These are phyloP conservation scores for Monascus purpureus DNA, from an alignment of 495 filamentous ascomycete species.

Conservation along the genomic window DNA sequence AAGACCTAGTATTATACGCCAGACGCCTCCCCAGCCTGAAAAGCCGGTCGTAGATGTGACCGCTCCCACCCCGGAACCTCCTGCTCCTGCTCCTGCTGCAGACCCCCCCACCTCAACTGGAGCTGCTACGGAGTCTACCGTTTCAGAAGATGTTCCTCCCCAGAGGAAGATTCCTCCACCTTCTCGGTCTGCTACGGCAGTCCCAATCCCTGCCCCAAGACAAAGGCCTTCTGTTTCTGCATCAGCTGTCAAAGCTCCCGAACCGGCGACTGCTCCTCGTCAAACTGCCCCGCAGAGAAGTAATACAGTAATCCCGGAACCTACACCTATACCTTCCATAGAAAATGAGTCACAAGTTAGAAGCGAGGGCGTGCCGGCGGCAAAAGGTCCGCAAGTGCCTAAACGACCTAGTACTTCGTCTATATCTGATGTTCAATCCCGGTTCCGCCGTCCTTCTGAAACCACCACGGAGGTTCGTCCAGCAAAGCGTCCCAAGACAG, in stretches of 20 bases:
- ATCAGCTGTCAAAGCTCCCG: slow-evolving; percentile 2
- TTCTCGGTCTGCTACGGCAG: slow-evolving; percentile 9
- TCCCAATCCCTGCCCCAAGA: slow-evolving; percentile 18
- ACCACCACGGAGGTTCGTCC: slow-evolving; percentile 9
- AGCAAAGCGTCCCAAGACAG: slow-evolving; percentile 10
- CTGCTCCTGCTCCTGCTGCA: slow-evolving; percentile 7
- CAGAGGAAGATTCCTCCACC: slow-evolving; percentile 1
- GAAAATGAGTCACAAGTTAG: neutral
- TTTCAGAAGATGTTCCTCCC: slow-evolving; percentile 4
- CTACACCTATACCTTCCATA: neutral
- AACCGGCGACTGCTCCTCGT: slow-evolving; percentile 5
- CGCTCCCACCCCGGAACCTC: slow-evolving; percentile 6
- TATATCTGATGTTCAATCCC: neutral
- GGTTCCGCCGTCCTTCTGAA: slow-evolving; percentile 1
- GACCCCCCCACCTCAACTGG: too few relatives aligned
- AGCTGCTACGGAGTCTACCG: slow-evolving; percentile 6
- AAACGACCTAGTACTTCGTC: neutral
- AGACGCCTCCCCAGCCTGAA: slow-evolving; percentile 20
- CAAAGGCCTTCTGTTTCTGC: slow-evolving; percentile 13
- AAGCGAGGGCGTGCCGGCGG: neutral
- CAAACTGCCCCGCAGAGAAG: slow-evolving; percentile 9
- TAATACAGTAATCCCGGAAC: slow-evolving; percentile 1
- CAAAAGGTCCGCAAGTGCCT: neutral
- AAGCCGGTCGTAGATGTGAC: slow-evolving; percentile 11
- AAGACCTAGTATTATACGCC: slow-evolving; percentile 25